Conservation (phyloP, 371 early-diverging fungal genomes). For the Mucor sp. region DNA sequence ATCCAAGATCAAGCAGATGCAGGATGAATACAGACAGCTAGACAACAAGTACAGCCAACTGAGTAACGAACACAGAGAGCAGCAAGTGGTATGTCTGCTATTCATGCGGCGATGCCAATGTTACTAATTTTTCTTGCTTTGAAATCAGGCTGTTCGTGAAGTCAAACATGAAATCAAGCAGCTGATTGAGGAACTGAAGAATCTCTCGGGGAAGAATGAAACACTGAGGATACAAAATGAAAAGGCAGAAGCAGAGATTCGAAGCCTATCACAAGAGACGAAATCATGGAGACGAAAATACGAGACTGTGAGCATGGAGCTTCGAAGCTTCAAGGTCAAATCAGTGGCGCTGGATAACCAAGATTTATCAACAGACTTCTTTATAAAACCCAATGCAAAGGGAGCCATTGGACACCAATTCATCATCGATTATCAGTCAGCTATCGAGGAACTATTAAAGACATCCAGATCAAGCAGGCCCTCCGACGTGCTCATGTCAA, state of each 20-base stretch:
- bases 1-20: constrained; percentile 26
- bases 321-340: constrained; percentile 52
- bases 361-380: constrained; percentile 35
- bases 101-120: neutral
- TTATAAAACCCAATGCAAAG: constrained; percentile 52
- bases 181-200: constrained; percentile 72
- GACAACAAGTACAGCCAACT: constrained; percentile 58
- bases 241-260: constrained; percentile 27
- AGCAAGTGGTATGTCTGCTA: constrained; percentile 63
- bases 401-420: constrained; percentile 70
- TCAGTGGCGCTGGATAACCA: constrained; percentile 43
- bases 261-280: constrained; percentile 33
- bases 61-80: constrained; percentile 70
- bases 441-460: constrained; percentile 79
- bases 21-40: constrained; percentile 45
- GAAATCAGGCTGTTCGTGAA: constrained; percentile 56
- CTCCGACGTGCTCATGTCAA: constrained; percentile 73
- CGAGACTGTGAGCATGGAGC: constrained; percentile 45
- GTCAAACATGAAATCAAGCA: constrained; percentile 75
- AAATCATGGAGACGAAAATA: constrained; percentile 54
- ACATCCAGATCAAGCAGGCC: constrained; percentile 71
- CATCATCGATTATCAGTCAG: constrained; percentile 75
- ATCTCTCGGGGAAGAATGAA: constrained; percentile 64
- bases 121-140: neutral
- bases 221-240: constrained; percentile 55